Conservation (phyloP, 257 asterid species). For the Oldenlandia corymbosa region DNA sequence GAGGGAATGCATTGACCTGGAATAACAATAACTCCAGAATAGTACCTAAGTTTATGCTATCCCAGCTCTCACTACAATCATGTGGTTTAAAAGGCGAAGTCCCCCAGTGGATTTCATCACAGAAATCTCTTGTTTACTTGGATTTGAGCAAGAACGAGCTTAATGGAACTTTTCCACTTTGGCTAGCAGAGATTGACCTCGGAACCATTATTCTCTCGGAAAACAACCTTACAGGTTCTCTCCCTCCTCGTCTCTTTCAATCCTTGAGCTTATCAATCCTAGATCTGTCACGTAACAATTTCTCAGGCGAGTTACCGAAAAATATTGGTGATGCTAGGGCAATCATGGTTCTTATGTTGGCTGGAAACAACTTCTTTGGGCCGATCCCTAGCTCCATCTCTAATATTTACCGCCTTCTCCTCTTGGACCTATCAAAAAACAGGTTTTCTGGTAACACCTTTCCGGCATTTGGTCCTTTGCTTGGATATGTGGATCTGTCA, state of each 20-base stretch:
- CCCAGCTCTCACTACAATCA: slow-evolving; percentile 21
- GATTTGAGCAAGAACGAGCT: slow-evolving; percentile 30
- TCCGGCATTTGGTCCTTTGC: slow-evolving; percentile 24
- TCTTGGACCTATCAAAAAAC: slow-evolving; percentile 29
- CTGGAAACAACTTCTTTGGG: slow-evolving; percentile 28
- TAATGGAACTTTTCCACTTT: slow-evolving; percentile 21
- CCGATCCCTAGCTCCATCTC: slow-evolving; percentile 25
- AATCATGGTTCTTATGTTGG: slow-evolving; percentile 25
- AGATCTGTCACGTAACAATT: slow-evolving; percentile 25
- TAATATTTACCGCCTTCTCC: slow-evolving; percentile 17
- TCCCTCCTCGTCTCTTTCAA: slow-evolving; percentile 25
- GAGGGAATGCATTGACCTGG: slow-evolving; percentile 23
- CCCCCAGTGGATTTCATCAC: slow-evolving; percentile 25
- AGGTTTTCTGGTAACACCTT: slow-evolving; percentile 26
- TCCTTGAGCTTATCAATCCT: slow-evolving; percentile 23
- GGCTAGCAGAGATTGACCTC: slow-evolving; percentile 30
- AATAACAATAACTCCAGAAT: slow-evolving; percentile 17
- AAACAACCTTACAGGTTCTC: slow-evolving; percentile 26
- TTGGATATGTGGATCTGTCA: slow-evolving; percentile 26
- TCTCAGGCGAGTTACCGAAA: slow-evolving; percentile 22
- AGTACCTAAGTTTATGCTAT: slow-evolving; percentile 25
- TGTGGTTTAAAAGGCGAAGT: slow-evolving; percentile 25
- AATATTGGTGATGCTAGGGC: slow-evolving; percentile 25
- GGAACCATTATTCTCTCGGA: slow-evolving; percentile 27
- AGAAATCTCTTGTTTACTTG: slow-evolving; percentile 20